These are phyloP conservation scores for Umbelopsis vinacea DNA, from an alignment of 192 early-diverging fungal species.

Conservation along the genomic window DNA sequence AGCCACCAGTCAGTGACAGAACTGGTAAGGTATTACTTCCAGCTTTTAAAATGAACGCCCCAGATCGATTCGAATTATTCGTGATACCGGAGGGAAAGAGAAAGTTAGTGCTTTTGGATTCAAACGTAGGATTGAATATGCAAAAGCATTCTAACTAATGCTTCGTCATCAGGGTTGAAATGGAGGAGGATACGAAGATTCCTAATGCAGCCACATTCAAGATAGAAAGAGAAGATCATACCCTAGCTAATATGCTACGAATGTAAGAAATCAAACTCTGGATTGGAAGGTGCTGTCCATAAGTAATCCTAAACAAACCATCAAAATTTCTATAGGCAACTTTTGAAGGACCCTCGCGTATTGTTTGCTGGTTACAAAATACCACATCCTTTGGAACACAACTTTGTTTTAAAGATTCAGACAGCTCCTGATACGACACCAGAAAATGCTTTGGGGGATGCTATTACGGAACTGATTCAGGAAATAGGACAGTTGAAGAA, in stretches of 20 bases:
- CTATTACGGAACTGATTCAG: slow-evolving; percentile 77
- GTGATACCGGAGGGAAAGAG: slow-evolving; percentile 75
- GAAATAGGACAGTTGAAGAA: slow-evolving; percentile 77
- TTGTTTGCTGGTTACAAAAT: slow-evolving; percentile 96
- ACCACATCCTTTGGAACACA: slow-evolving; percentile 96
- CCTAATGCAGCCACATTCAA: slow-evolving; percentile 92
- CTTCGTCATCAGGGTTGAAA: slow-evolving; percentile 62
- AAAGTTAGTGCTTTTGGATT: slow-evolving; percentile 50
- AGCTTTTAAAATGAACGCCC: slow-evolving; percentile 70
- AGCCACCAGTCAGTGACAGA: not conserved
- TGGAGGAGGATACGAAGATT: slow-evolving; percentile 88
- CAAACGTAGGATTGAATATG: not conserved
- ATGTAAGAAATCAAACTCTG: slow-evolving; percentile 58
- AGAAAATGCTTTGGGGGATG: slow-evolving; percentile 75
- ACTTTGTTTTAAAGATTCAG: slow-evolving; percentile 89
- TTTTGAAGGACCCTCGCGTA: slow-evolving; percentile 91
- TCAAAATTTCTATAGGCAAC: slow-evolving; percentile 55
- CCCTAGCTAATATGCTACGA: slow-evolving; percentile 92
- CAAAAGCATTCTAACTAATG: slow-evolving; percentile 1
- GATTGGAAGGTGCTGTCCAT: not conserved
- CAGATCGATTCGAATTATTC: slow-evolving; percentile 84
- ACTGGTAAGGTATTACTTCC: not conserved
- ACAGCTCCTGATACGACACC: slow-evolving; percentile 89
- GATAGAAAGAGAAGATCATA: slow-evolving; percentile 96
- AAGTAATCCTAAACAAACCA: too few relatives aligned